These are phyloP conservation scores for Plantago coronopus DNA, from an alignment of 305 asterid genomes.

Conservation along the genomic window DNA sequence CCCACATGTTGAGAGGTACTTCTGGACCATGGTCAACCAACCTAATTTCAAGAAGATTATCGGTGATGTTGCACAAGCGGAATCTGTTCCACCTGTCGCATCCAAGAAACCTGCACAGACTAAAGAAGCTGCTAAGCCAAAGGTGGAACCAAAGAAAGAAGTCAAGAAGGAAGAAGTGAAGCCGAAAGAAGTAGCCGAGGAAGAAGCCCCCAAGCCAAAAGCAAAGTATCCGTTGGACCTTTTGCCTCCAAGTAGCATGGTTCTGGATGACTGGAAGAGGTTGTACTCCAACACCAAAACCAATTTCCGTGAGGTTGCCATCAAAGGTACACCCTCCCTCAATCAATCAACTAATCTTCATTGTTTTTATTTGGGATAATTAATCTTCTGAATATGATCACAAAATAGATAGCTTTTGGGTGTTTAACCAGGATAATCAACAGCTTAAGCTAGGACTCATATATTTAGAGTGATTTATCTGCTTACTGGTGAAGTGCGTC, in stretches of 20 bases:
- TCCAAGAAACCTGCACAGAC: slow-evolving; percentile 39
- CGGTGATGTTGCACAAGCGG: slow-evolving; percentile 43
- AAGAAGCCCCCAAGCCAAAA: slow-evolving; percentile 48
- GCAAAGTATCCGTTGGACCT: slow-evolving; percentile 51
- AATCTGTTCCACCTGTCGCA: slow-evolving; percentile 38
- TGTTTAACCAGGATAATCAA: background rate
- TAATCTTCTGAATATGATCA: too few relatives aligned
- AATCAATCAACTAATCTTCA: background rate
- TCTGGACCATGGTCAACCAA: slow-evolving; percentile 55
- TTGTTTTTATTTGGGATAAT: background rate
- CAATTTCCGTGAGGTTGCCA: slow-evolving; percentile 52
- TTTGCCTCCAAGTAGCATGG: slow-evolving; percentile 47
- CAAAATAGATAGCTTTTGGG: background rate
- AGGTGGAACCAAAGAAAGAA: slow-evolving; percentile 36
- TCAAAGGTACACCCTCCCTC: slow-evolving; percentile 35
- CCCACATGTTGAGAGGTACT: slow-evolving; percentile 55
- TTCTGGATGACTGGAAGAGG: slow-evolving; percentile 54
- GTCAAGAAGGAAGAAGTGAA: slow-evolving; percentile 34
- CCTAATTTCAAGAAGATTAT: slow-evolving; percentile 40
- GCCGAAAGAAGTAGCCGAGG: slow-evolving; percentile 37
- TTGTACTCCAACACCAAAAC: slow-evolving; percentile 53
- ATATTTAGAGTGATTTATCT: too few relatives aligned
- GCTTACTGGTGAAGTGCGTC: too few relatives aligned
- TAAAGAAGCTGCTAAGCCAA: slow-evolving; percentile 42
- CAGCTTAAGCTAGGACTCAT: too few relatives aligned